Percentiles rank a stretch among this genome's conserved stretches.
phyloP scores from a whole-genome alignment of 31 red algal genomes.

The Odonthalia washingtoniensis region DNA sequence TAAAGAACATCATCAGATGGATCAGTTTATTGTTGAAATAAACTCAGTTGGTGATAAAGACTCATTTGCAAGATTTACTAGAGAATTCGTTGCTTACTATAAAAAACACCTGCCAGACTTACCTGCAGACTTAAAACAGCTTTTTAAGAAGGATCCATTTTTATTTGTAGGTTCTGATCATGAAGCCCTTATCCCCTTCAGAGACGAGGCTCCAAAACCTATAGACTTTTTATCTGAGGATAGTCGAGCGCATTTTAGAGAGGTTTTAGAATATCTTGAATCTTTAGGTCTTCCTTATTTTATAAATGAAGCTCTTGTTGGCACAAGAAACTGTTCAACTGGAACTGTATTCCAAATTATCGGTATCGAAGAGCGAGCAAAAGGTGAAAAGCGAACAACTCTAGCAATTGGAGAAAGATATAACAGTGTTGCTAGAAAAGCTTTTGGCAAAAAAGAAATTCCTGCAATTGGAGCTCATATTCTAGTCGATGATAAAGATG shows the following conservation, averaged over 20 bases:
- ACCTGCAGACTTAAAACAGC: background rate
- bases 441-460: background rate
- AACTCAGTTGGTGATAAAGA: slow-evolving; percentile 1
- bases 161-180: background rate
- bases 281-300: background rate
- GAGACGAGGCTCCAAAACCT: background rate
- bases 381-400: background rate
- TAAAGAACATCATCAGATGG: background rate
- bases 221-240: background rate
- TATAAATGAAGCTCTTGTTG: background rate
- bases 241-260: background rate
- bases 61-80: background rate
- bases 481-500: background rate
- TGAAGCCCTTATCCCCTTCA: background rate
- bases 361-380: background rate
- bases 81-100: background rate
- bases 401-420: background rate
- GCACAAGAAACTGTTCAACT: background rate
- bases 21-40: background rate
- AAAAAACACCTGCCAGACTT: background rate
- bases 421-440: background rate
- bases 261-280: background rate
- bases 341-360: background rate
- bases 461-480: background rate
- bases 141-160: background rate